Evolutionary conservation across 495 filamentous ascomycete genomes (phyloP), one percentile per base, ranked within the genome.

Genomic region (Neurospora intermedia): DNA sequence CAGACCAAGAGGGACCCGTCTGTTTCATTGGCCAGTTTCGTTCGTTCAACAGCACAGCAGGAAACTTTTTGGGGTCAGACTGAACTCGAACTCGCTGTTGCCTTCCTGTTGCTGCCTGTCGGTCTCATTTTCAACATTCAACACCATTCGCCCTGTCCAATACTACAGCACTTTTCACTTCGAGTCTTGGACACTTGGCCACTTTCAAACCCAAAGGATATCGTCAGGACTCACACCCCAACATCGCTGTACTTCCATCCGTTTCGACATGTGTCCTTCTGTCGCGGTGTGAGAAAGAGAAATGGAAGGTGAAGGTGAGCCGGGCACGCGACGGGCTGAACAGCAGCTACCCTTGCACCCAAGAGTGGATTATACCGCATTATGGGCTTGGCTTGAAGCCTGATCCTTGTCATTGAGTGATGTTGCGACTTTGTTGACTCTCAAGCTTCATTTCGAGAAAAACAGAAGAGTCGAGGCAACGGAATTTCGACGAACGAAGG

Each of bases 331-430:
- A 18, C 27, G 45, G 48, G 35, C 71, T 69, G 54, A 62, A 35
- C 54, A 69, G 38, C 20, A 69, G 38, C 54, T 66, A 59, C 70
- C 39, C 66, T 46, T 70, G 66, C 43, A 23, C 43, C 13, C 13
- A 9, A 70, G 43, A n/a, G 72, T 73, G 69, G 69, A 40, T 18
- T 70, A 66, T 13, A 6, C 10, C 16, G 73, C 66, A 27, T 42
- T 9, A 59, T 31, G 43, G 54, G 16, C 8, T 43, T 23, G 38
- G 13, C 35, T 59, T 70, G 27, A 72, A 74, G 69, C 71, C 43
- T 20, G n/a, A 78, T 72, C 76, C 76, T 73, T 72, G 76, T 70
- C 54, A 18, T 66, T 7, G 27, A n/a, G n/a, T n/a, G n/a, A 66
- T 66, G 35, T 66, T 35, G 54, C 27, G 54, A 35, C 54, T 7